Base-by-base conservation (phyloP, 129 eudicot genomes). In the Mikania micrantha region DNA sequence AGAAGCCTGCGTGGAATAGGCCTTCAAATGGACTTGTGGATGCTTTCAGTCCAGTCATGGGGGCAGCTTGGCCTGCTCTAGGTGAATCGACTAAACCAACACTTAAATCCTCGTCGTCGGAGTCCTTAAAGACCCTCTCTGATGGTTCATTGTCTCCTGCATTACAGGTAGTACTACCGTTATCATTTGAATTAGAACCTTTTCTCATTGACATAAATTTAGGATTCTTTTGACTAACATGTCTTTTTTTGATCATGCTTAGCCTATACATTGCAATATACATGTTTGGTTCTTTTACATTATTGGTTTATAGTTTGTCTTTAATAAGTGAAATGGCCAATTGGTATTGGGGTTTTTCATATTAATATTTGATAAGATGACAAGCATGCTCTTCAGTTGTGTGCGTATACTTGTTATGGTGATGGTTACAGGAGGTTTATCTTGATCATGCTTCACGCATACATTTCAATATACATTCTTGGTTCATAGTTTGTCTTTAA, bases 21-120 rank as follows among this genome's bases (percentile, higher is more conserved):
- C 88, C 95, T 3, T 77, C 87, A 0, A 83, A 77, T 72, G 88
- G 85, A 32, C 82, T 68, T 29, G 77, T 36, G 38, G 83, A 64
- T 59, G 84, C 69, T 35, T 71, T 80, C 16, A 78, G 82, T 41
- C 94, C 84, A 3, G 87, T 91, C 77, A 90, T 84, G 42, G 90
- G 87, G 2, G 79, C 77, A 0, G 80, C 88, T 31, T 91, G 97
- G 97, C 97, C 96, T 38, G 89, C 97, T n/a, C 85, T 88, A 7
- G 86, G 94, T 1, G 95, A 87, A 32, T 82, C 89, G n/a, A 83
- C 97, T 20, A 84, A 84, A 69, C 82, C 85, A 40, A 70, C 90
- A 10, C 79, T 83, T 15, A 91, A 88, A 39, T 74, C 86, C 9
- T 52, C 88, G 5, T 71, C 92, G 5, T 44, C 87, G 9, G 90